Evolutionary conservation across 192 early-diverging fungal species (phyloP).

Genomic region (Spinellus fusiger): DNA sequence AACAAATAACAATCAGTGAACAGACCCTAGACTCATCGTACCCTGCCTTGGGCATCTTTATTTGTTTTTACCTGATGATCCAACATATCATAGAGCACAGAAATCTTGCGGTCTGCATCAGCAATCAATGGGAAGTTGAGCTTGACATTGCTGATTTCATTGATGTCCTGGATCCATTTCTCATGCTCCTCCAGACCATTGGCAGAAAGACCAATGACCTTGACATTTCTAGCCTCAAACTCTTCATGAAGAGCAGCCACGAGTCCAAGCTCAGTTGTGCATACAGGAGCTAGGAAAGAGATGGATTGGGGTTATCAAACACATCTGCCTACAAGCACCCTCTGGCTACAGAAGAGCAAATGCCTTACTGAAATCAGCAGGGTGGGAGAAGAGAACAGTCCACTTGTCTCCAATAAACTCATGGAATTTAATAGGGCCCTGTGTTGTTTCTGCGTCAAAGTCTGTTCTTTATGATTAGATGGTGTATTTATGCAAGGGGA

Average conservation of each 20-base stretch:
- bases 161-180: slow-evolving; percentile 90
- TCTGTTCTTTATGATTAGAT: slow-evolving; percentile 26
- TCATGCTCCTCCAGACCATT: slow-evolving; percentile 79
- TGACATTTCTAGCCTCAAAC: slow-evolving; percentile 76
- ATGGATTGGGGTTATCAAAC: too few relatives aligned
- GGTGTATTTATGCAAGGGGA: background rate
- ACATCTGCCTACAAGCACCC: background rate
- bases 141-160: slow-evolving; percentile 77
- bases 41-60: background rate
- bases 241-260: slow-evolving; percentile 77
- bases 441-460: slow-evolving; percentile 82
- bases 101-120: slow-evolving; percentile 78
- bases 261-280: slow-evolving; percentile 94
- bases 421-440: slow-evolving; percentile 90
- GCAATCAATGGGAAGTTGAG: slow-evolving; percentile 92
- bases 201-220: slow-evolving; percentile 91
- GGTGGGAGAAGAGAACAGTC: slow-evolving; percentile 98
- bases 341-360: background rate
- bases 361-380: slow-evolving; percentile 84
- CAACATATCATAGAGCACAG: slow-evolving; percentile 94
- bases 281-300: slow-evolving; percentile 82
- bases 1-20: background rate
- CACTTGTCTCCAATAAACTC: slow-evolving; percentile 78
- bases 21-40: background rate
- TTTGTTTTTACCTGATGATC: slow-evolving; percentile 62